A percentile compares a stretch with the other conserved stretches of the same genome.
Conservation (phyloP, 2,329 filamentous ascomycete genomes). For the Xylariaceae sp. region DNA sequence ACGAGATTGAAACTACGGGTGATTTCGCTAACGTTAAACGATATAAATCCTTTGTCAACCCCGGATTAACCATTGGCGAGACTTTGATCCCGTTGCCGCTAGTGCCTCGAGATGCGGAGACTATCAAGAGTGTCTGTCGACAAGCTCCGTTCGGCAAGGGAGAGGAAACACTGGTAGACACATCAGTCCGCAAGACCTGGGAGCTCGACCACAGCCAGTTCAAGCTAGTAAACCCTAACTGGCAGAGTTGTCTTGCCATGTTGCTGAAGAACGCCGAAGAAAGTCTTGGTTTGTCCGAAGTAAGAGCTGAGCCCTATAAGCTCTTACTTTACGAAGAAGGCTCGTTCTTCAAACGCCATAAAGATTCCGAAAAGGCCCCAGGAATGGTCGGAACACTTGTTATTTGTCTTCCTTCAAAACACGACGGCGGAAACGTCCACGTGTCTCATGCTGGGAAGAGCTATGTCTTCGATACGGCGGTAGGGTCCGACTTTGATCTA, state of each 20-base stretch:
- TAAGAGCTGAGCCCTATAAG: constrained; percentile 43
- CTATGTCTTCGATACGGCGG: constrained; percentile 36
- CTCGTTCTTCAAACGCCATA: constrained; percentile 49
- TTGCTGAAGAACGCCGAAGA: constrained; percentile 30
- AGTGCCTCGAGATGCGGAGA: constrained; percentile 28
- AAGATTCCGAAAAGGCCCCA: constrained; percentile 47
- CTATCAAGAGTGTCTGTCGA: constrained; percentile 27
- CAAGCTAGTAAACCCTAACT: constrained; percentile 40
- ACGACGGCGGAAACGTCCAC: constrained; percentile 47
- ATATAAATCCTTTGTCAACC: constrained; percentile 24
- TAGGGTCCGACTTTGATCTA: constrained; percentile 35
- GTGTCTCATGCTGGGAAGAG: constrained; percentile 39
- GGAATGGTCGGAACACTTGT: constrained; percentile 52
- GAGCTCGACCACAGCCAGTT: constrained; percentile 43
- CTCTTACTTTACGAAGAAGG: constrained; percentile 50
- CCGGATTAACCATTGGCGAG: constrained; percentile 30
- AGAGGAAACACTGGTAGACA: constrained; percentile 42
- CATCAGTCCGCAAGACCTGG: constrained; percentile 43
- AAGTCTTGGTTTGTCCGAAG: constrained; percentile 34
- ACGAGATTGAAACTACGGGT: constrained; percentile 20
- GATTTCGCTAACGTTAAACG: constrained; percentile 20
- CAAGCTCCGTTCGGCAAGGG: constrained; percentile 43
- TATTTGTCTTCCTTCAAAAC: constrained; percentile 48
- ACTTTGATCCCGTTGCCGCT: constrained; percentile 34
- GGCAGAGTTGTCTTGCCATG: constrained; percentile 34